These are phyloP conservation scores for Suillus plorans DNA, from an alignment of 768 basidiomycete species.

Conservation along the genomic window DNA sequence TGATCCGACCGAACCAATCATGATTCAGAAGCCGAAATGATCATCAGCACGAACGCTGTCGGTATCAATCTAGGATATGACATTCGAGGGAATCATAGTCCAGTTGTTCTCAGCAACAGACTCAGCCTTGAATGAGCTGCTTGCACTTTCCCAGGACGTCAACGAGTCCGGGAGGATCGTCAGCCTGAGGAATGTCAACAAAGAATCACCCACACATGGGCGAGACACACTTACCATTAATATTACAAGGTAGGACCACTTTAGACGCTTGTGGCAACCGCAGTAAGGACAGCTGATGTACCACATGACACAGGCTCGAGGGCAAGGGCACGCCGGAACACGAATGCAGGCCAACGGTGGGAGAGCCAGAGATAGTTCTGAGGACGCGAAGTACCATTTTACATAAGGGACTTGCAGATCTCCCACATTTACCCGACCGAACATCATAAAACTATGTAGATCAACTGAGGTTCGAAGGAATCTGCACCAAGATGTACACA, in stretches of 20 bases:
- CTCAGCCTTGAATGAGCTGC: not conserved
- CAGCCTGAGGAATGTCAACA: not conserved
- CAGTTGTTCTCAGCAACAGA: not conserved
- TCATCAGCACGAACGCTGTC: not conserved
- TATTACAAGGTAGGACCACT: not conserved
- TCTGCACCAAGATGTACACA: not conserved
- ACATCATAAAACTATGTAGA: not conserved
- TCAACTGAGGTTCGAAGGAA: not conserved
- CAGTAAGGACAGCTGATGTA: not conserved
- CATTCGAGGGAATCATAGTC: constrained; percentile 1
- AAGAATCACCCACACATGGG: not conserved
- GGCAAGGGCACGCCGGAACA: not conserved
- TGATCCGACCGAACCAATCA: constrained; percentile 3
- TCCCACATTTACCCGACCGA: not conserved
- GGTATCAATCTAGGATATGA: not conserved
- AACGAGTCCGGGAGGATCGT: not conserved
- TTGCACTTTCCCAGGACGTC: not conserved
- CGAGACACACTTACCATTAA: not conserved
- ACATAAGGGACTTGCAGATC: not conserved
- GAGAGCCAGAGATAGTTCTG: not conserved
- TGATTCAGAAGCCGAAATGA: not conserved
- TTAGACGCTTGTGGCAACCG: not conserved
- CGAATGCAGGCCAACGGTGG: not conserved
- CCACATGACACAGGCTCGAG: not conserved
- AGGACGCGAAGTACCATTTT: not conserved